A percentile compares a stretch with the other conserved stretches of the same genome.
phyloP scores from a whole-genome alignment of 306 rosid genomes.

The Vicia sativa region DNA sequence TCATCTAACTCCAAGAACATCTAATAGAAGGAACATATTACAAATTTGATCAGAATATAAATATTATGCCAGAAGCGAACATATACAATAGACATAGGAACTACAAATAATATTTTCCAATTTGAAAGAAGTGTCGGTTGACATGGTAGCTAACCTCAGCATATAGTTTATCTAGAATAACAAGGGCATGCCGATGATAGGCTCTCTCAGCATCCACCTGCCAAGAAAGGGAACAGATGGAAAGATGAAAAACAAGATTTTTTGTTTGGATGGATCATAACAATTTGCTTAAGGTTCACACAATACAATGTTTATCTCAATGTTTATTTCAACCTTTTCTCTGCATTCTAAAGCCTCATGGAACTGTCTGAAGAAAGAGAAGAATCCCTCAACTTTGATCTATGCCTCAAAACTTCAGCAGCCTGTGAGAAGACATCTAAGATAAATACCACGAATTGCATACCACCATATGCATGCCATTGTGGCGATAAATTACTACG shows the following conservation, averaged over 20 bases:
- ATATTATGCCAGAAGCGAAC: conserved; percentile 27
- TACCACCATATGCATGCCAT: no score
- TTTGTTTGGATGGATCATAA: not conserved
- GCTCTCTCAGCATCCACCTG: conserved; percentile 86
- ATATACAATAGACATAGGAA: conserved; percentile 25
- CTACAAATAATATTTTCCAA: no score
- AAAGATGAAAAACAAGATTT: conserved; percentile 5
- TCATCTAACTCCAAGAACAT: conserved; percentile 62
- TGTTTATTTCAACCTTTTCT: conserved; percentile 70
- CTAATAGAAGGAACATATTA: conserved; percentile 34
- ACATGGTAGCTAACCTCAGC: no score
- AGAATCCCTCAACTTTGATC: conserved; percentile 71
- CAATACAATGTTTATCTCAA: no score
- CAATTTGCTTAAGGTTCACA: conserved; percentile 28
- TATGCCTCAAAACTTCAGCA: conserved; percentile 89
- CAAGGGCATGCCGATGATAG: no score
- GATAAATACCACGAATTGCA: conserved; percentile 44
- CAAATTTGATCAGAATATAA: conserved; percentile 17
- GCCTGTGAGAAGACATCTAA: conserved; percentile 63
- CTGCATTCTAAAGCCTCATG: conserved; percentile 79
- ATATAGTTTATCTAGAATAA: no score
- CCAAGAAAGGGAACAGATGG: conserved; percentile 31
- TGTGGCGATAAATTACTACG: no score
- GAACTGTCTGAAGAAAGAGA: conserved; percentile 77
- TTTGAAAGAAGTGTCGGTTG: no score